Evolutionary conservation across 192 early-diverging fungal genomes (phyloP), one percentile per base, ranked within the genome.

Genomic region (Coemansia sp.): DNA sequence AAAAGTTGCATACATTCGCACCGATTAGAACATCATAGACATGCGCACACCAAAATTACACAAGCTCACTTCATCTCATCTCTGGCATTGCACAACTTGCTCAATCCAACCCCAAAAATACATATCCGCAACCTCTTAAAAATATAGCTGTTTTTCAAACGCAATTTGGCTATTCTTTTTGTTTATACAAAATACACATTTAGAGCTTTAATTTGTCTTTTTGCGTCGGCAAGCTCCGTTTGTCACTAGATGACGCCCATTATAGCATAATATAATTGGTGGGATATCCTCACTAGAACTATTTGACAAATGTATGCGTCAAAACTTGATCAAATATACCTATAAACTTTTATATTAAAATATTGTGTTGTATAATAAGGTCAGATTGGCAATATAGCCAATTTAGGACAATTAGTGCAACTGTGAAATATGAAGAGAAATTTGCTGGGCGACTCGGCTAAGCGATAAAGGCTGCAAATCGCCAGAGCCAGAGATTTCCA

Each of bases 391-490:
- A 24, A 25, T 24, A 27, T 53, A 53, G 12, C 14, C 24, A 53
- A 7, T 45, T 45, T n/a, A n/a, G 14, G 41, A 45, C 15, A 52
- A 35, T 25, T 17, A 62, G 17, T 52, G 60, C 19, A 52, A 25
- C 6, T 54, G 50, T 10, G 39, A 39, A 35, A 73, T 67, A 37
- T 67, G 70, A 35, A 56, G 48, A 3, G 59, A 38, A 17, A 73
- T 73, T 38, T 73, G 65, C 11, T 48, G 38, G 4, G 70, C 65
- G 10, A 73, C 50, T n/a, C 48, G 53, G 5, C 35, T 22, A 3
- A 56, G 38, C 22, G 54, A 45, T 25, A 58, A 45, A 12, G 70
- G 50, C 41, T 67, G 70, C 0, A 56, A 52, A 17, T 62, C 56
- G 11, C 22, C 41, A 21, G 27, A 21, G 32, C 67, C 51, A 2